Conservation (phyloP, 208 protist genomes). For the Trypanosoma platydactyli region DNA sequence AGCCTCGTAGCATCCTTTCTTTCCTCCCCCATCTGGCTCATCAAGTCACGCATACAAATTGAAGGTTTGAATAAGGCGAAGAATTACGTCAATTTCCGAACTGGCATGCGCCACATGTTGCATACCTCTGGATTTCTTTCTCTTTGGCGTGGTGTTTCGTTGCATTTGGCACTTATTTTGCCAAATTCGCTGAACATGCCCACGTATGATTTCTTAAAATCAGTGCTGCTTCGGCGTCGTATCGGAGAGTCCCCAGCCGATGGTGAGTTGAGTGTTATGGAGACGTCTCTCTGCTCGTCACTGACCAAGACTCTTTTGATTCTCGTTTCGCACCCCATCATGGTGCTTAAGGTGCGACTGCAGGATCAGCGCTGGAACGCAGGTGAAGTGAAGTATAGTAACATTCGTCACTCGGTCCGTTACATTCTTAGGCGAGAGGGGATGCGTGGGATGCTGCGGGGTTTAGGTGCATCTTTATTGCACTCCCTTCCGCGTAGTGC, state of each 20-base stretch:
- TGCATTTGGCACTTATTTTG: constrained; percentile 77
- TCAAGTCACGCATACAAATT: constrained; percentile 92
- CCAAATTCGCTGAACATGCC: constrained; percentile 77
- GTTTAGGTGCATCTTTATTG: constrained; percentile 57
- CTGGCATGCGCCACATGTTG: constrained; percentile 51
- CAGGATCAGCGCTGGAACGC: constrained; percentile 72
- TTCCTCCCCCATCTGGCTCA: constrained; percentile 87
- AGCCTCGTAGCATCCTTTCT: constrained; percentile 57
- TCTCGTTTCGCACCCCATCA: constrained; percentile 72
- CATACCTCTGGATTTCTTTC: constrained; percentile 62
- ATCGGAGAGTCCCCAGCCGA: background rate
- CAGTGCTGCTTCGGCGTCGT: constrained; percentile 41
- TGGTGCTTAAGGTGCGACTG: constrained; percentile 73
- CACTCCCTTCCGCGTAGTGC: constrained; percentile 79
- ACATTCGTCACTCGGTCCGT: constrained; percentile 42
- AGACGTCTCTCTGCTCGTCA: constrained; percentile 74
- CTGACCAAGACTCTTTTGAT: constrained; percentile 67
- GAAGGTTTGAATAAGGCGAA: constrained; percentile 47
- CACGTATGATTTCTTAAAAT: constrained; percentile 83
- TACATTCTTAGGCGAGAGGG: constrained; percentile 70
- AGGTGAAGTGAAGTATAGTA: constrained; percentile 62
- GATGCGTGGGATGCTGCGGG: constrained; percentile 63
- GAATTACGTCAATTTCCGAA: constrained; percentile 69
- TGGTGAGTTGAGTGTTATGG: constrained; percentile 49
- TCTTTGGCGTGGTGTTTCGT: constrained; percentile 72